These are phyloP conservation scores for Phytopythium cucurbitacearum DNA, from an alignment of 352 stramenopile species.

Conservation along the genomic window DNA sequence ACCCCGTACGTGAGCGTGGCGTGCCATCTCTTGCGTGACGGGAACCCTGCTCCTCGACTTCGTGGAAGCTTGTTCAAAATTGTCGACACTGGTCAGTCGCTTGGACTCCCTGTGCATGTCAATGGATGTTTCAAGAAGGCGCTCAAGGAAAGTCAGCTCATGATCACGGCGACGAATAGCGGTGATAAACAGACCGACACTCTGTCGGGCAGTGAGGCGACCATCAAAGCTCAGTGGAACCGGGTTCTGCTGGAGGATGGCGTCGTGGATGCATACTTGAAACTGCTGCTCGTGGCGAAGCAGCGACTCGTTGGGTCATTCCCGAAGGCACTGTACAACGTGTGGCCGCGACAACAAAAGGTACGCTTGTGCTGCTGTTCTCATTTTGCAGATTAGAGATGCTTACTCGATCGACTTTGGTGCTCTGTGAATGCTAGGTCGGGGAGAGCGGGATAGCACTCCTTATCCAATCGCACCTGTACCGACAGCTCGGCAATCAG, in stretches of 20 bases:
- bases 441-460: conserved; percentile 24
- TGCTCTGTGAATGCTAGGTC: conserved; percentile 1
- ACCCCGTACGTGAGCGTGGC: conserved; percentile 65
- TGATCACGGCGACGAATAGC: conserved; percentile 12
- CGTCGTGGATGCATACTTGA: conserved; percentile 52
- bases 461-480: conserved; percentile 43
- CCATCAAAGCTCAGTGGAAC: conserved; percentile 67
- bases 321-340: conserved; percentile 51
- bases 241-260: conserved; percentile 66
- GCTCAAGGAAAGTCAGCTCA: conserved; percentile 37
- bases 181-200: background rate
- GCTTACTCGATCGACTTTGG: background rate
- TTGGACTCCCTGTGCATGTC: conserved; percentile 63
- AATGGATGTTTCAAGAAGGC: conserved; percentile 77
- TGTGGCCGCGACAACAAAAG: conserved; percentile 50
- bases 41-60: conserved; percentile 26
- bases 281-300: conserved; percentile 55
- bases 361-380: conserved; percentile 12
- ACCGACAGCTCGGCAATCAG: conserved; percentile 33
- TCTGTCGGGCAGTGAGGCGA: conserved; percentile 38
- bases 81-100: conserved; percentile 36
- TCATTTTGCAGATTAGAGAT: conserved; percentile 3
- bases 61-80: conserved; percentile 63
- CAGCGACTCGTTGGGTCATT: conserved; percentile 26
- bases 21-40: conserved; percentile 52